Percentiles rank a stretch among this genome's conserved stretches.
These are phyloP conservation scores for Petunia secreta DNA, from an alignment of 257 asterid genomes.

Conservation along the genomic window DNA sequence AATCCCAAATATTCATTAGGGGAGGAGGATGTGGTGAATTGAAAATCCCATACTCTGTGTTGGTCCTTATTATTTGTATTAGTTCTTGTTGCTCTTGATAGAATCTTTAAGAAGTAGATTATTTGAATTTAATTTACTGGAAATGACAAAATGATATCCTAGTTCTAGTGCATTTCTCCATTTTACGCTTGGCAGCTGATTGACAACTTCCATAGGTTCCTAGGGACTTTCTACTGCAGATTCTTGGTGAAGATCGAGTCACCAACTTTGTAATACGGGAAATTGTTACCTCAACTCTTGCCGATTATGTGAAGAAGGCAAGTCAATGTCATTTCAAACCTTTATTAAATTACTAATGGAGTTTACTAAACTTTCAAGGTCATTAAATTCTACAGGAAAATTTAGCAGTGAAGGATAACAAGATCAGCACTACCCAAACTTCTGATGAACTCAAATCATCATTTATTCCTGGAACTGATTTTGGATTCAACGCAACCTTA, in stretches of 20 bases:
- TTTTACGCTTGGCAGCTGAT: slow-evolving; percentile 3
- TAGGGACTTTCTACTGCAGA: slow-evolving; percentile 61
- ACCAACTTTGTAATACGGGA: slow-evolving; percentile 69
- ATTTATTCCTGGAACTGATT: slow-evolving; percentile 66
- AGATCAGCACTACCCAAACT: slow-evolving; percentile 63
- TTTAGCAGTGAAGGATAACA: slow-evolving; percentile 64
- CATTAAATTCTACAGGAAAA: slow-evolving; percentile 51
- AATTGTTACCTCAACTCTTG: slow-evolving; percentile 61
- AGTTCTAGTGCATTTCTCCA: background rate
- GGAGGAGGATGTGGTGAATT: too few relatives aligned
- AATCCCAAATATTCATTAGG: too few relatives aligned
- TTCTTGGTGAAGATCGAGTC: slow-evolving; percentile 75
- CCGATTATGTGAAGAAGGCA: slow-evolving; percentile 69
- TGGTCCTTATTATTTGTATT: too few relatives aligned
- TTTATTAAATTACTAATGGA: background rate
- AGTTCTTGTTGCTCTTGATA: too few relatives aligned
- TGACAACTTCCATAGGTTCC: slow-evolving; percentile 56
- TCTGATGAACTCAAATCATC: slow-evolving; percentile 64
- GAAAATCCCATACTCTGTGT: too few relatives aligned
- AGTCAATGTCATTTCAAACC: slow-evolving; percentile 29
- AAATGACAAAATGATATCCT: background rate
- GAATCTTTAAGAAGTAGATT: too few relatives aligned
- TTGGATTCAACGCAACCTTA: slow-evolving; percentile 71
- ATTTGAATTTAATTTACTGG: too few relatives aligned
- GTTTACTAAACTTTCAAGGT: slow-evolving; percentile 22